Conservation (phyloP, 371 early-diverging fungal species). For the Actinomortierella ambigua region DNA sequence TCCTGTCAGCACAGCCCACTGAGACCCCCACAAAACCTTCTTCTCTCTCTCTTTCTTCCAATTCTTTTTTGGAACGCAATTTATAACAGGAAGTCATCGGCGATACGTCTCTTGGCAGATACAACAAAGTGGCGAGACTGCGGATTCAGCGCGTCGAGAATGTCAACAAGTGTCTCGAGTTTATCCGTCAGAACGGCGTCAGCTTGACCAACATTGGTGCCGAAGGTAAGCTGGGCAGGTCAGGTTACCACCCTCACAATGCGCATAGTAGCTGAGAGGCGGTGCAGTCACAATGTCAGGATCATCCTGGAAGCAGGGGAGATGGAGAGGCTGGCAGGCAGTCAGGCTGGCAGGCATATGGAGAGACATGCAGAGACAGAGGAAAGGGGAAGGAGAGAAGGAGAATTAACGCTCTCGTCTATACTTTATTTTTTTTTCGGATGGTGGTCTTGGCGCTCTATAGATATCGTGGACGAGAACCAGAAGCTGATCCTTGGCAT, state of each 20-base stretch:
- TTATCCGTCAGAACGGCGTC: constrained; percentile 87
- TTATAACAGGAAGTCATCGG: constrained; percentile 81
- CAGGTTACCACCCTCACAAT: too few relatives aligned
- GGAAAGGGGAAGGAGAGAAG: too few relatives aligned
- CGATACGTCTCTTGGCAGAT: constrained; percentile 73
- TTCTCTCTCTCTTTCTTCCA: neutral
- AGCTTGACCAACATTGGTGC: constrained; percentile 94
- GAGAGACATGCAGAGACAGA: too few relatives aligned
- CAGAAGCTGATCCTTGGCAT: constrained; percentile 95
- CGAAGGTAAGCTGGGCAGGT: constrained; percentile 54
- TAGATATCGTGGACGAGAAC: constrained; percentile 96
- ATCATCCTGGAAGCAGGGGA: too few relatives aligned
- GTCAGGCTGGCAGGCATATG: too few relatives aligned
- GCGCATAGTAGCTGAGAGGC: too few relatives aligned
- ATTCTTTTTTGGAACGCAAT: neutral
- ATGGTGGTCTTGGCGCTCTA: neutral
- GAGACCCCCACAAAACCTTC: constrained; percentile 6
- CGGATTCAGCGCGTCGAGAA: constrained; percentile 97
- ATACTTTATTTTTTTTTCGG: too few relatives aligned
- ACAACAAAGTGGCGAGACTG: constrained; percentile 87
- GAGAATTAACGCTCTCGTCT: too few relatives aligned
- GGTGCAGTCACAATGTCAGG: too few relatives aligned
- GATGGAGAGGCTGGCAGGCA: too few relatives aligned
- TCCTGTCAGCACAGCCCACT: constrained; percentile 10
- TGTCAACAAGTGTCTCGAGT: constrained; percentile 91